phyloP scores from a whole-genome alignment of 192 early-diverging fungal genomes.

The Phlyctochytrium arcticum region DNA sequence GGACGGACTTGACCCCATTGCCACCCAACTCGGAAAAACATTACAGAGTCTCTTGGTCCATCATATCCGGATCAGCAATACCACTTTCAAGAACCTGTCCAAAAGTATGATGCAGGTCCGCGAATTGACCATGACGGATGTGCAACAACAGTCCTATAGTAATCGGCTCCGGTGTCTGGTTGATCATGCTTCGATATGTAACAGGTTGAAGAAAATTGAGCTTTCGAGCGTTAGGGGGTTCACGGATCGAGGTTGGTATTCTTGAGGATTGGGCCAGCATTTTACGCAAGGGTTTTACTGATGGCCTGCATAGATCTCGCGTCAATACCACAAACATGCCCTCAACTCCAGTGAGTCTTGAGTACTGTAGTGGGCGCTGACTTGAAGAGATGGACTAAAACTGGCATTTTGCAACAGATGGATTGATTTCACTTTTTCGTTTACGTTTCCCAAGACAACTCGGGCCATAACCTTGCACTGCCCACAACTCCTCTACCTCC shows the following conservation, averaged over 20 bases:
- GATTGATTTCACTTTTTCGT: slow-evolving; percentile 45
- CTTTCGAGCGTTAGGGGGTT: slow-evolving; percentile 31
- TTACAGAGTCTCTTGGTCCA: slow-evolving; percentile 39
- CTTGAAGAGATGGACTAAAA: not conserved
- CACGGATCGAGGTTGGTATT: slow-evolving; percentile 28
- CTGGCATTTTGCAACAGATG: slow-evolving; percentile 23
- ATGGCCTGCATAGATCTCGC: not conserved
- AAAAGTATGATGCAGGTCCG: slow-evolving; percentile 8
- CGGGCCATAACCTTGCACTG: slow-evolving; percentile 25
- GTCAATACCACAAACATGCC: not conserved
- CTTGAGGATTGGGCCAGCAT: slow-evolving; percentile 7
- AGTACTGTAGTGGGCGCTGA: not conserved
- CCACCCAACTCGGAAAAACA: slow-evolving; percentile 11
- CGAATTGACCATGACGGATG: slow-evolving; percentile 42
- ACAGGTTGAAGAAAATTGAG: slow-evolving; percentile 39
- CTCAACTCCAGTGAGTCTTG: not conserved
- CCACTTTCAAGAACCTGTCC: slow-evolving; percentile 14
- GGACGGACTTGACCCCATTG: slow-evolving; percentile 11
- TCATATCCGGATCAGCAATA: slow-evolving; percentile 28
- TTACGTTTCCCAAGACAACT: slow-evolving; percentile 39
- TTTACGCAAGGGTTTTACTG: not conserved
- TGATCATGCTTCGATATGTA: slow-evolving; percentile 10
- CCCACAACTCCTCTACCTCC: slow-evolving; percentile 29
- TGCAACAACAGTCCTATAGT: slow-evolving; percentile 16
- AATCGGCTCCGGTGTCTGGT: slow-evolving; percentile 37